Base-by-base conservation (phyloP, 2,329 filamentous ascomycete genomes). In the Fusarium tuaranense region DNA sequence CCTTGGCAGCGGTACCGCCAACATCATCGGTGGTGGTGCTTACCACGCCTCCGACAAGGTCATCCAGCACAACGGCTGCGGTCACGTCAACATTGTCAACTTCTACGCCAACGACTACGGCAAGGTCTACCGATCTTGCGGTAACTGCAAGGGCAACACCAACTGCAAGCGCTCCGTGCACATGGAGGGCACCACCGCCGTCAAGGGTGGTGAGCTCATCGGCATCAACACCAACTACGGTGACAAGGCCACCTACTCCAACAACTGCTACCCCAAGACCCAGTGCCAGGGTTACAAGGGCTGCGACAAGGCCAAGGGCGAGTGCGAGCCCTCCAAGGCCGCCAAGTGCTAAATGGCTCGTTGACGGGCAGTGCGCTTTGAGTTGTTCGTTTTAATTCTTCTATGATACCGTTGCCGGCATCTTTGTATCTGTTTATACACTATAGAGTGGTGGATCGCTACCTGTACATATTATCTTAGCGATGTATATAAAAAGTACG, bases 61-160 rank as follows among this genome's bases (percentile, higher is more conserved):
- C 16, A 79, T 87, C 55, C 86, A 87, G 78, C 85, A 87, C 76
- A 87, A 87, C 60, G 86, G 86, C 7, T 83, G 84, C 60, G 85
- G 85, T 1, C 86, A 83, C 10, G 83, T 87, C 20, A 81, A 82
- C 64, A 81, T 83, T 36, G 72, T 83, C 72, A 83, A 84, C 65
- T 74, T 74, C 22, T 74, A 85, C 63, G 85, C 82, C 69, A 80
- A 84, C 7, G 82, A 87, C 78, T 87, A 87, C 69, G 86, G 86
- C 62, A 88, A 88, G 76, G 81, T 79, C 1, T 79, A 79, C 53
- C 71, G 77, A 12, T 79, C 77, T 36, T 79, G 77, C 22, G 77
- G 77, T 2, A 79, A 79, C 64, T 79, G 77, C 58, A 77, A 65
- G 22, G 70, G 71, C 2, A 79, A 86, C 22, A 61, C 59, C 25